A percentile compares a stretch with the other conserved stretches of the same genome.
phyloP scores from a whole-genome alignment of 164 flowering plant species.

The Litsea cubeba region DNA sequence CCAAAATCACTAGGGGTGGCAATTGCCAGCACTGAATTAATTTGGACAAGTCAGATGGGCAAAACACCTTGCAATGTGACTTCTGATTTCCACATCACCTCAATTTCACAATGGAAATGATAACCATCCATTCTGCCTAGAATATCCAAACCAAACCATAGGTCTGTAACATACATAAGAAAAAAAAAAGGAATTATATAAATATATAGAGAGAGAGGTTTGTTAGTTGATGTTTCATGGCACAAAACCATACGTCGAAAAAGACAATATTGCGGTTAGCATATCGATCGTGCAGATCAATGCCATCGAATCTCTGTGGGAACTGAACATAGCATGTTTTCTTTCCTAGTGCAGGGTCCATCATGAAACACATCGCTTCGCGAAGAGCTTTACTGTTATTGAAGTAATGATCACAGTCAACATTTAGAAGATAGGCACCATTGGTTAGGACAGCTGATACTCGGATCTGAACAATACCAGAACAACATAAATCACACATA shows the following conservation, averaged over 20 bases:
- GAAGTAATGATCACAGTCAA: constrained; percentile 99
- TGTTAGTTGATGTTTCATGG: too few species aligned
- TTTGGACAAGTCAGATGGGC: background rate
- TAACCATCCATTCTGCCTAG: background rate
- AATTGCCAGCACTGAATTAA: background rate
- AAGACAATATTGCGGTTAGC: constrained; percentile 95
- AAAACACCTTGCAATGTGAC: background rate
- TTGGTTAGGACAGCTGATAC: constrained; percentile 97
- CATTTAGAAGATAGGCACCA: constrained; percentile 92
- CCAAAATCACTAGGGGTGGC: background rate
- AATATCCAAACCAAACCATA: too few species aligned
- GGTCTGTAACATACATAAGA: too few species aligned
- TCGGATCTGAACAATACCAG: constrained; percentile 52
- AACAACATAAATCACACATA: background rate
- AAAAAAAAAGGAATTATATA: too few species aligned
- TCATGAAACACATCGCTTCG: constrained; percentile 99
- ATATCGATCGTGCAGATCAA: constrained; percentile 95
- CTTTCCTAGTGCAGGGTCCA: constrained; percentile 86
- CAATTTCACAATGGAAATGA: background rate
- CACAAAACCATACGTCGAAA: constrained; percentile 61
- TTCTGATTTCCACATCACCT: background rate
- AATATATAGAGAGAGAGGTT: too few species aligned
- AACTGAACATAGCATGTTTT: constrained; percentile 94
- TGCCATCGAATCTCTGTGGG: constrained; percentile 97
- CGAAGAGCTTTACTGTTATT: constrained; percentile 93